Evolutionary conservation across 2,329 filamentous ascomycete genomes (phyloP).

Genomic region (Neurospora sp.): DNA sequence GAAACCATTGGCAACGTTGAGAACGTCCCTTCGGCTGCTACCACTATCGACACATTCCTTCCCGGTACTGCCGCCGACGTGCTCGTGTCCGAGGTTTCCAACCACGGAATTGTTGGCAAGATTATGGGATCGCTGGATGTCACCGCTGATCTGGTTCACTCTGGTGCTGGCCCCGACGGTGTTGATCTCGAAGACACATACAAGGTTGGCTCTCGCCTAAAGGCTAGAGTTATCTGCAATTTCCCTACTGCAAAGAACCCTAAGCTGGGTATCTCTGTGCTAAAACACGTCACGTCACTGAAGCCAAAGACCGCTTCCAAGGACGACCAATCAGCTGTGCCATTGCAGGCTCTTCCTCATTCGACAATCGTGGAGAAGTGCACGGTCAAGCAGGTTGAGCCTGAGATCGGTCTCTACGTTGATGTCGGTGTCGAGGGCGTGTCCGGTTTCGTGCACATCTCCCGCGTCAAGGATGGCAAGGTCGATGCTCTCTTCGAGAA

Average conservation of each 20-base stretch:
- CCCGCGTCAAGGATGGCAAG: constrained; percentile 80
- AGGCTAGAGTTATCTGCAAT: constrained; percentile 78
- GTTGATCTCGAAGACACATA: constrained; percentile 67
- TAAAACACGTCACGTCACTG: constrained; percentile 73
- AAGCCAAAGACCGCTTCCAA: constrained; percentile 33
- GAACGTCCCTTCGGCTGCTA: constrained; percentile 62
- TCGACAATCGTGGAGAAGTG: constrained; percentile 71
- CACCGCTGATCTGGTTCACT: constrained; percentile 85
- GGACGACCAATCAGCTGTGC: constrained; percentile 33
- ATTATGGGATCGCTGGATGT: constrained; percentile 86
- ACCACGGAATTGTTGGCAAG: constrained; percentile 75
- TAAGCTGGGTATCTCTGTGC: constrained; percentile 78
- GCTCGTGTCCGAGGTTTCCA: constrained; percentile 65
- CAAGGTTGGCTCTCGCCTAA: constrained; percentile 75
- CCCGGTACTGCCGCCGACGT: constrained; percentile 87
- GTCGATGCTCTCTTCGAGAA: constrained; percentile 71
- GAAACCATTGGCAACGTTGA: constrained; percentile 58
- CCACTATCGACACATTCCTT: constrained; percentile 80
- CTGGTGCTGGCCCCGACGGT: constrained; percentile 60
- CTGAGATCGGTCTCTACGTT: constrained; percentile 72
- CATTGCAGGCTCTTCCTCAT: constrained; percentile 53
- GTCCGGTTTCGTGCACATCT: constrained; percentile 90
- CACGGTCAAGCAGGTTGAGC: constrained; percentile 70
- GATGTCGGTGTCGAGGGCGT: constrained; percentile 58
- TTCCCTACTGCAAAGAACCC: constrained; percentile 70